Evolutionary conservation across 305 asterid genomes (phyloP), one percentile per base, ranked within the genome.

Genomic region (Solanum chacoense): DNA sequence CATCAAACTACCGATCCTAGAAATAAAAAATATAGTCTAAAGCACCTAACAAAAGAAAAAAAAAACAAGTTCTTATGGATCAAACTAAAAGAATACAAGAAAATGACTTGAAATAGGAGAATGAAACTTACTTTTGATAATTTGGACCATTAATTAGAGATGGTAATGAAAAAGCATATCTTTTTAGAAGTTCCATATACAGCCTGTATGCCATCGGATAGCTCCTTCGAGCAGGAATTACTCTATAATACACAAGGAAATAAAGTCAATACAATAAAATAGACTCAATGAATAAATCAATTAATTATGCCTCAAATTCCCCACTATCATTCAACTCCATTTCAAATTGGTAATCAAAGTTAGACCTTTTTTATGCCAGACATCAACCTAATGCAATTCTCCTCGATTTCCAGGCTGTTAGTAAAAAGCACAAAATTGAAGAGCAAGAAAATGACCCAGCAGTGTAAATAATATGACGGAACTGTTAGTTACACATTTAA

Each of bases 131-230:
- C 91, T 78, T 87, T 32, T 24, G 74, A 86, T 89, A 89, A 81
- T 89, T 69, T 40, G 91, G 89, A 86, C 89, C 87, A 45, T 86
- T 79, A 32, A 79, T 55, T 24, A 86, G 35, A 87, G 91, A 89
- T 29, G 91, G 89, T 35, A 89, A 87, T 29, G 91, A 90, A 85
- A 84, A 84, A 7, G 72, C 89, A 77, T 90, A 90, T 90, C 89
- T 90, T 72, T 88, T 90, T 22, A 90, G 74, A 20, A 90, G 90
- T 78, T 90, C 90, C 88, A 90, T 77, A 88, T 90, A 88, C 63
- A 90, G 91, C 65, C 90, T 85, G 37, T 88, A 90, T 29, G 90
- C 86, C 84, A 29, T 42, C 1, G 91, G 91, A 85, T 77, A 87
- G 87, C 67, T 83, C 77, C 91, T 32, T 24, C 91, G 87, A 11